Conservation (phyloP, 1,284 basidiomycete species). For the Boletus albobrunnescens region DNA sequence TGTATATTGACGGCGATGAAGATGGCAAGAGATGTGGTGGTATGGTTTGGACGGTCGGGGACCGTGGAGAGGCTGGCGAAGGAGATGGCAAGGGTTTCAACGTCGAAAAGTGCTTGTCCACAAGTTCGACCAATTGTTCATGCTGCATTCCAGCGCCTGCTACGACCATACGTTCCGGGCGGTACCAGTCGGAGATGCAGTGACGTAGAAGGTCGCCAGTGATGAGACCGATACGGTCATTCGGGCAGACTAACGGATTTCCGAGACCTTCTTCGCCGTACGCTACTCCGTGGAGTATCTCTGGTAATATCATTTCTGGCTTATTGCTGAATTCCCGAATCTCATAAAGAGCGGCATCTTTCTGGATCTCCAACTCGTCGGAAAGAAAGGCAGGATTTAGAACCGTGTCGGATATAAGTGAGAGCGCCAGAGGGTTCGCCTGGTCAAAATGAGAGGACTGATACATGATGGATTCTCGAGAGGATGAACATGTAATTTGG, state of each 20-base stretch:
- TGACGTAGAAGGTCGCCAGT: conserved; percentile 62
- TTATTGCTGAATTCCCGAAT: conserved; percentile 85
- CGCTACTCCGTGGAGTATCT: conserved; percentile 85
- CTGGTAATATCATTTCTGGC: conserved; percentile 94
- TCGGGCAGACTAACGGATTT: conserved; percentile 86
- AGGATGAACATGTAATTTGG: conserved; percentile 89
- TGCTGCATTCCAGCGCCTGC: conserved; percentile 93
- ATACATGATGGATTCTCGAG: conserved; percentile 96
- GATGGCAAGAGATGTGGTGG: conserved; percentile 54
- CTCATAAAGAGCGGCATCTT: conserved; percentile 91
- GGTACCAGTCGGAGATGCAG: conserved; percentile 83
- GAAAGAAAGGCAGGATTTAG: conserved; percentile 73
- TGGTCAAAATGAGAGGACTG: conserved; percentile 93
- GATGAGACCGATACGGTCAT: conserved; percentile 74
- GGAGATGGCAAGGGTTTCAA: conserved; percentile 45
- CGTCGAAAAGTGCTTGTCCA: conserved; percentile 80
- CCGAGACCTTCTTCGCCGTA: conserved; percentile 80
- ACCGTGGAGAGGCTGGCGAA: conserved; percentile 31
- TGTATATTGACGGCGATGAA: conserved; percentile 53
- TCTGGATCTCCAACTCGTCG: conserved; percentile 82
- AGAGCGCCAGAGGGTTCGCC: conserved; percentile 77
- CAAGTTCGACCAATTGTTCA: conserved; percentile 81
- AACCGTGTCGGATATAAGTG: conserved; percentile 89
- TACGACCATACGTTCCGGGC: conserved; percentile 90
- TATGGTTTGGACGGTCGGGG: conserved; percentile 37